A percentile compares a stretch with the other conserved stretches of the same genome.
phyloP scores from a whole-genome alignment of 179 eudicot species.

The Amaranthus tricolor region DNA sequence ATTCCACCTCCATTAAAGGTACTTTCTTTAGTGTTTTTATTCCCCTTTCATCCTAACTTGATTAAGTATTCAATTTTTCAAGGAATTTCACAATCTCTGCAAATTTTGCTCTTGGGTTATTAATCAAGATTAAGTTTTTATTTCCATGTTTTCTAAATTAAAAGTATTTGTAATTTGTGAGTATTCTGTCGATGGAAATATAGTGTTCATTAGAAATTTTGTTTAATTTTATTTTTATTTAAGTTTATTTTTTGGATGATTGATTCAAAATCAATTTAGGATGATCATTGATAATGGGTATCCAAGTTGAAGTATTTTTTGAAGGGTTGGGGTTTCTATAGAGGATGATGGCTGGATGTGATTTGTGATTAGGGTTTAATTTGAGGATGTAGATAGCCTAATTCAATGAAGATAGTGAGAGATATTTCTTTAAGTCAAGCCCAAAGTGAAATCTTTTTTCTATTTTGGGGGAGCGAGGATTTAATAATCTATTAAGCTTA shows the following conservation, averaged over 20 bases:
- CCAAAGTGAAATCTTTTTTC: background rate
- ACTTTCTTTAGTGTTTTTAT: background rate
- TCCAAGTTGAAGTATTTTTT: background rate
- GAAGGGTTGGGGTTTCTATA: background rate
- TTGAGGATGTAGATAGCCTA: background rate
- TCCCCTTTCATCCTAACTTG: background rate
- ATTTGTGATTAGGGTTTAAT: background rate
- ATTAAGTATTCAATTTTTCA: background rate
- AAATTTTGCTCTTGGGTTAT: background rate
- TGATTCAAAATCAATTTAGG: slow-evolving; percentile 13
- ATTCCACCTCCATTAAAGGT: slow-evolving; percentile 24
- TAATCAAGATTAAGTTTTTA: slow-evolving; percentile 11
- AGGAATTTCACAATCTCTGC: background rate
- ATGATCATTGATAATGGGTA: background rate
- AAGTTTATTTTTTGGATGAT: background rate
- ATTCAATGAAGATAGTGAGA: background rate
- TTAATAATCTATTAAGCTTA: background rate
- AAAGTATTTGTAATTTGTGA: background rate
- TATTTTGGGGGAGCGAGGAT: background rate
- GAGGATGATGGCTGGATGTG: background rate
- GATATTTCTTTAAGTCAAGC: background rate
- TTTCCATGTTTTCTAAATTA: background rate
- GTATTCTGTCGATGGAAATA: too few species aligned
- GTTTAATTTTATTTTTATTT: background rate
- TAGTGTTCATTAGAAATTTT: background rate